Base-by-base conservation (phyloP, 805 yeast genomes). In the Yamadazyma akitaensis region DNA sequence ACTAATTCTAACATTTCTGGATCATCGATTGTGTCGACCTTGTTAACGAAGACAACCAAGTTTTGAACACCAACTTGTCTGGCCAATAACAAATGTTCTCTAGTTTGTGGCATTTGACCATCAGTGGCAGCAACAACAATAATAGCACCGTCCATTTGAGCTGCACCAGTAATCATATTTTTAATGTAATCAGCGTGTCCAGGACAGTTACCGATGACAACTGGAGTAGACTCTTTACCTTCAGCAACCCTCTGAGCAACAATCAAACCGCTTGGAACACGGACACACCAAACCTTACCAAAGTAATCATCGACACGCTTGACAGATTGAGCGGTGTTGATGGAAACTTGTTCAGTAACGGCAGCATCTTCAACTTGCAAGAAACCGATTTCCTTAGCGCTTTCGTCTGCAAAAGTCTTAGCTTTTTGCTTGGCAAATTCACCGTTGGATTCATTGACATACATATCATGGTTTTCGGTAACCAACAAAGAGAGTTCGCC, bases 71-170 rank as follows among this genome's bases (percentile, higher is more conserved):
- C 99, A 68, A 94, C 98, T 79, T 94, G 99, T 80, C 98, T 89
- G 55, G 99, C 99, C 64, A 94, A 84, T 72, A 94, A 77, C 76
- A 94, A 80, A 77, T 94, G 99, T 78, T 94, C 99, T 79, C 98
- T 88, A 59, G 99, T 94, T 79, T 94, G 99, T 66, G 97, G 98
- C 98, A 92, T 94, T 76, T 90, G 96, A 65, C 99, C 99, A 66
- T 94, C 99, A 48, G 96, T 79, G 54, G 99, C 99, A 64, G 98
- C 99, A 70, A 94, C 98, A 42, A 48, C 98, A 75, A 92, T 92
- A 61, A 92, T 91, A 58, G 97, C 98, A 79, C 98, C 97, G 72
- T 92, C 98, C 97, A 91, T 91, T 72, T 92, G 96, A 62, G 98
- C 97, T 62, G 98, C 97, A 84, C 98, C 98, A 57, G 97, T 89